These are phyloP conservation scores for Lippia alba DNA, from an alignment of 305 asterid genomes.

Conservation along the genomic window DNA sequence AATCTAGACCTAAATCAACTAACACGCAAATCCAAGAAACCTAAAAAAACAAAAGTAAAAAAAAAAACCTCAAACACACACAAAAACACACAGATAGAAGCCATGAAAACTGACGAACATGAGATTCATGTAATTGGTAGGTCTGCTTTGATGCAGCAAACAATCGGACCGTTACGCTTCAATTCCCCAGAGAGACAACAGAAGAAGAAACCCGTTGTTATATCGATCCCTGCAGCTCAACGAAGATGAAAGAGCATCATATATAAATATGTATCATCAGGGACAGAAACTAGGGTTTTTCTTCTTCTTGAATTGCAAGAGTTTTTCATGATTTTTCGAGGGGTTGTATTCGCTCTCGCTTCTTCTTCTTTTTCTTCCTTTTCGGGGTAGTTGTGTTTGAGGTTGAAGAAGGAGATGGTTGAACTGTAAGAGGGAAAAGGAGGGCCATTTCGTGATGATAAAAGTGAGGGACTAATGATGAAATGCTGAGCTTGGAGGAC, in stretches of 20 bases:
- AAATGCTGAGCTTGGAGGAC: slow-evolving; percentile 53
- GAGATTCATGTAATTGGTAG: neutral
- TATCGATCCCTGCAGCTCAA: neutral
- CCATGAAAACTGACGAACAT: neutral
- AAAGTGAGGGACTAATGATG: slow-evolving; percentile 63
- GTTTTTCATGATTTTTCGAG: slow-evolving; percentile 26
- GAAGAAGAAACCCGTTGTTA: slow-evolving; percentile 29
- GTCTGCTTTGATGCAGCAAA: slow-evolving; percentile 36
- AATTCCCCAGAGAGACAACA: slow-evolving; percentile 54
- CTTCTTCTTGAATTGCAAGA: slow-evolving; percentile 38
- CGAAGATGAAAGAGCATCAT: neutral
- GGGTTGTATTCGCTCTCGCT: neutral
- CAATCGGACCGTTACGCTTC: slow-evolving; percentile 75
- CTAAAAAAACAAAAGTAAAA: neutral
- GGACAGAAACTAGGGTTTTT: slow-evolving; percentile 54
- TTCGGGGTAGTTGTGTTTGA: slow-evolving; percentile 28
- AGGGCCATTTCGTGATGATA: slow-evolving; percentile 48
- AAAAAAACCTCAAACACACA: neutral
- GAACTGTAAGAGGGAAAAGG: slow-evolving; percentile 34
- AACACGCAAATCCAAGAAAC: neutral
- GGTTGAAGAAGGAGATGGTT: slow-evolving; percentile 33
- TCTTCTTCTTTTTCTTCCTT: slow-evolving; percentile 23
- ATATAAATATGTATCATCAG: neutral
- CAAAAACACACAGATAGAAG: neutral
- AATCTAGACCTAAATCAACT: slow-evolving; percentile 25